Percentiles rank a stretch among this genome's conserved stretches.
Evolutionary conservation across 2,329 filamentous ascomycete genomes (phyloP).

Genomic region (Bipolaris sorokiniana): DNA sequence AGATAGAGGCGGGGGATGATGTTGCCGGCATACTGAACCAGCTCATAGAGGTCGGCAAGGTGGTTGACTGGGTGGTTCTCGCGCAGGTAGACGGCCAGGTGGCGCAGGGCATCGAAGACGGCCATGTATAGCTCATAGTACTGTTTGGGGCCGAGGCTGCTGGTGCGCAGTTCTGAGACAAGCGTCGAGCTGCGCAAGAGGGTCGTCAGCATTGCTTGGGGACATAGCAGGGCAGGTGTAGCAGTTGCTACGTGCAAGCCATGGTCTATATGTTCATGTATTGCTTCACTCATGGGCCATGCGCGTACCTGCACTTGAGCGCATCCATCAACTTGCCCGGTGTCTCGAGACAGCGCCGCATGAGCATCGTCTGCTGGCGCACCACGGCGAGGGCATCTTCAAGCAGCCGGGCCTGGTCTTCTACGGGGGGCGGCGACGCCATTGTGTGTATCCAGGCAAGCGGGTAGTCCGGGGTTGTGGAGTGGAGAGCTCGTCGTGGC

Average conservation of each 20-base stretch:
- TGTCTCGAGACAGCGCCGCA: constrained; percentile 97
- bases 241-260: background rate
- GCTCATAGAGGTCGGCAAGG: constrained; percentile 95
- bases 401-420: constrained; percentile 80
- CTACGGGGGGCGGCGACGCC: constrained; percentile 57
- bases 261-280: too few species aligned
- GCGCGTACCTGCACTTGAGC: constrained; percentile 90
- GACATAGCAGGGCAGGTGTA: background rate
- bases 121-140: constrained; percentile 99
- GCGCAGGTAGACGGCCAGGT: constrained; percentile 93
- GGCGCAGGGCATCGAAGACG: constrained; percentile 95
- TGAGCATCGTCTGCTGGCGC: constrained; percentile 93
- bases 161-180: constrained; percentile 96
- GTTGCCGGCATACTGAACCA: constrained; percentile 97
- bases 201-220: constrained; percentile 8
- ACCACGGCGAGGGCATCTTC: constrained; percentile 97
- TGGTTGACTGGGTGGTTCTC: constrained; percentile 98
- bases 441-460: constrained; percentile 40
- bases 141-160: constrained; percentile 96
- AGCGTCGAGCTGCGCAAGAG: constrained; percentile 77
- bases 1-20: constrained; percentile 95
- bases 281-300: background rate
- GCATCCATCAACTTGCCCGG: constrained; percentile 99
- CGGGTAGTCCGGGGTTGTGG: constrained; percentile 37
- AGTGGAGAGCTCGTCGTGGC: constrained; percentile 36